Evolutionary conservation across 768 basidiomycete species (phyloP), one percentile per base, ranked within the genome.

Genomic region (Cystofilobasidium capitatum): DNA sequence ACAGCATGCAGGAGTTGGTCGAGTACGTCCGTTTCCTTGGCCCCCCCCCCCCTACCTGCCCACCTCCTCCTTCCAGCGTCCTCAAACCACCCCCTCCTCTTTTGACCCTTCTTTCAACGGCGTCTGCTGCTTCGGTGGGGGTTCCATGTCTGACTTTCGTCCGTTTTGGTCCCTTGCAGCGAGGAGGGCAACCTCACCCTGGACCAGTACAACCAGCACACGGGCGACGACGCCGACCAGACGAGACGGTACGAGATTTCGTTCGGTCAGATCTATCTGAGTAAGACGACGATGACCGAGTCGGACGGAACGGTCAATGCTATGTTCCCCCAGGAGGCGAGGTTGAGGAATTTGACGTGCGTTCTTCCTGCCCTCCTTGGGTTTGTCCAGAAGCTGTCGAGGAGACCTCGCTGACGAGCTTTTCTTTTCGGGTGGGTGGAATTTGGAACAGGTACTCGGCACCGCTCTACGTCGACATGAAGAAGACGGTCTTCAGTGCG

Each of bases 1-100:
- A 97, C 73, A 97, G 92, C 17, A 96, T 99, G 92, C 94, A 98
- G 78, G 96, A 98, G 76, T 82, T 99, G 31, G 93, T 99, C 26
- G 96, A 97, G 47, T 49, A 26, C 47, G 47, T 49, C 17, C 45
- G 7, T 6, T 20, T 20, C 8, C 7, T n/a, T 42, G 10, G 10
- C 40, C 9, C 40, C 10, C 40, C 40, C 40, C 40, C 40, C 40
- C 40, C 40, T 20, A 9, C 10, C 40, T 9, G 20, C 40, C 40
- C 40, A 9, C 40, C 44, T 20, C 17, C 44, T 16, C 44, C 4
- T 45, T 45, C 17, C 44, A 20, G 17, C 44, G 6, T 20, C n/a
- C n/a, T n/a, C n/a, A n/a, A n/a, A n/a, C n/a, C n/a, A n/a, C n/a
- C n/a, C n/a, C n/a, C n/a, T n/a, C n/a, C n/a, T n/a, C n/a, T n/a